These are phyloP conservation scores for Chrysanthemum lavandulifolium DNA, from an alignment of 129 eudicot species.

Conservation along the genomic window DNA sequence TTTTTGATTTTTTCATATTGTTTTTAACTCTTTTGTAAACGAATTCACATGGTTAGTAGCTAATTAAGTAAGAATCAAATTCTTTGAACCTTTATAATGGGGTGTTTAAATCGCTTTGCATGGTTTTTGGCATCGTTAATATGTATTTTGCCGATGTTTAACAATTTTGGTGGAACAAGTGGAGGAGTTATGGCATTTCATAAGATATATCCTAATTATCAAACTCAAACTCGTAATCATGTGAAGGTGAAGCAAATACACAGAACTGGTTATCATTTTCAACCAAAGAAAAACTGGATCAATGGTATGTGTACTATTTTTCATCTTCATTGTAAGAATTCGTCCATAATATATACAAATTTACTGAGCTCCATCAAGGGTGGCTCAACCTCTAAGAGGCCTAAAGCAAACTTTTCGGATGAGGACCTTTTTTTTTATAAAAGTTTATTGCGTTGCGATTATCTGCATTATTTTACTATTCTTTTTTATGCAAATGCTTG, in stretches of 20 bases:
- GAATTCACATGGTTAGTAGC: background rate
- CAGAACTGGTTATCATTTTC: conserved; percentile 75
- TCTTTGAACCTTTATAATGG: background rate
- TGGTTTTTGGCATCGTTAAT: conserved; percentile 21
- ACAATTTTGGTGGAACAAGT: background rate
- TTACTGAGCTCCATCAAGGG: no score
- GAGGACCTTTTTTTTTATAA: no score
- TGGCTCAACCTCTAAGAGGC: no score
- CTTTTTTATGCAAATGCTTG: no score
- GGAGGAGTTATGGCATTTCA: conserved; percentile 41
- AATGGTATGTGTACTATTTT: conserved; percentile 41
- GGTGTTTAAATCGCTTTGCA: background rate
- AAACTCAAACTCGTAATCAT: conserved; percentile 22
- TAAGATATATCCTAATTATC: conserved; percentile 12
- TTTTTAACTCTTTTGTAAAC: background rate
- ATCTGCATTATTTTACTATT: no score
- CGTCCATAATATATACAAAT: no score
- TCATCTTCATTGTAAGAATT: background rate
- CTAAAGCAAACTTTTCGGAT: no score
- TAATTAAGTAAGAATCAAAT: background rate
- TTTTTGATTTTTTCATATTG: background rate
- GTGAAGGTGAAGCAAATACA: conserved; percentile 29
- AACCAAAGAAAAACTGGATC: conserved; percentile 67
- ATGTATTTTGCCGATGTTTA: conserved; percentile 2
- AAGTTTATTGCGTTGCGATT: no score